Evolutionary conservation across 2,329 filamentous ascomycete species (phyloP).

Genomic region (Aspergillus bombycis): DNA sequence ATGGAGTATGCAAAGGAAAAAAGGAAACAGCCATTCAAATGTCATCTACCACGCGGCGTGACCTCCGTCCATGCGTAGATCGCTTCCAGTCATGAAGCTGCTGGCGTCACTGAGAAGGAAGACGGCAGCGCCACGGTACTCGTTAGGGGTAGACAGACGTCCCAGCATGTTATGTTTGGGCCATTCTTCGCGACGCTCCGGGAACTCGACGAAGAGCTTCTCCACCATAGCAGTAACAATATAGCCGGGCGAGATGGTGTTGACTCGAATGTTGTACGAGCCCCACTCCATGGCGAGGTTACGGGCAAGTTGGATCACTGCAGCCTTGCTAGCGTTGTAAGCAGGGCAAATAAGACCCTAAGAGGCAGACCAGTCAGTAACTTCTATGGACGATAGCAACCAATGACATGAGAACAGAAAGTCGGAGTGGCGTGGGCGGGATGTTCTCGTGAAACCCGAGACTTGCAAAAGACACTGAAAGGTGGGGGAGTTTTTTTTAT

Average conservation of each 20-base stretch:
- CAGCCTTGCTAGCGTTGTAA: constrained; percentile 54
- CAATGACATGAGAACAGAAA: neutral
- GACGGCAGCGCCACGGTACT: constrained; percentile 64
- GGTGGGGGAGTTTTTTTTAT: constrained; percentile 9
- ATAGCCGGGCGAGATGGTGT: constrained; percentile 53
- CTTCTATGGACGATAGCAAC: neutral
- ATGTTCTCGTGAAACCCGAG: neutral
- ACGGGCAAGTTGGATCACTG: constrained; percentile 50
- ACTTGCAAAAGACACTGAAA: neutral
- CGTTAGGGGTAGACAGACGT: constrained; percentile 66
- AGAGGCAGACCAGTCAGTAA: constrained; percentile 6
- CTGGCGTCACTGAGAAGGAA: constrained; percentile 54
- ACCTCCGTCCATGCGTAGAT: constrained; percentile 59
- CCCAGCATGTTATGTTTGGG: constrained; percentile 83
- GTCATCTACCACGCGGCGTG: constrained; percentile 55
- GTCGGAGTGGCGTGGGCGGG: constrained; percentile 9
- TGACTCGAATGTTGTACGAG: constrained; percentile 52
- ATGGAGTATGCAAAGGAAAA: constrained; percentile 1
- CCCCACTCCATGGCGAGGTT: constrained; percentile 55
- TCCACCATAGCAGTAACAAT: constrained; percentile 53
- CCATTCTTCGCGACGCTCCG: constrained; percentile 79
- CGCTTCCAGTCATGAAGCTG: constrained; percentile 59
- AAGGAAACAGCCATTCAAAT: neutral
- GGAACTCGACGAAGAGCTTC: constrained; percentile 61
- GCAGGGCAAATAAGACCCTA: constrained; percentile 53